Conservation (phyloP, 169 alveolate species). For the Cryptosporidium viatorum region DNA sequence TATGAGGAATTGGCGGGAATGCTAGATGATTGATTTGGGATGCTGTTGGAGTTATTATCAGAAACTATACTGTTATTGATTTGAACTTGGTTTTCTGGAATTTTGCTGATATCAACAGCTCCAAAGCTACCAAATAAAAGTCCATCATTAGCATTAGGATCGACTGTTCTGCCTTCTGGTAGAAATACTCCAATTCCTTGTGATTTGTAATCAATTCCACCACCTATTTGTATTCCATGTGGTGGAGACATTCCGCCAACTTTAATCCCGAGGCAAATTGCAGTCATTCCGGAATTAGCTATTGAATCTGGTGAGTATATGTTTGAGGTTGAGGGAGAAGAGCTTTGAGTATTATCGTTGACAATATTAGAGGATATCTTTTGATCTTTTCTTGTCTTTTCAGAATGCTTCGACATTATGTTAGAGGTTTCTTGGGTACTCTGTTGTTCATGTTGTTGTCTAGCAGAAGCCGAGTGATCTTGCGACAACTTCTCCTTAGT, state of each 20-base stretch:
- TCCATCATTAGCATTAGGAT: slow-evolving; percentile 68
- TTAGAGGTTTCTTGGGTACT: neutral
- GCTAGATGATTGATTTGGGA: neutral
- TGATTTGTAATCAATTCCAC: neutral
- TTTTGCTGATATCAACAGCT: slow-evolving; percentile 66
- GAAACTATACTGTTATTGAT: slow-evolving; percentile 26
- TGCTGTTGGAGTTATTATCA: neutral
- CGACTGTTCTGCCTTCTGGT: slow-evolving; percentile 75
- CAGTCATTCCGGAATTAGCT: slow-evolving; percentile 29
- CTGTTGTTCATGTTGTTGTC: neutral
- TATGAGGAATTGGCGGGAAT: neutral
- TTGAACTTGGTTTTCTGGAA: slow-evolving; percentile 33
- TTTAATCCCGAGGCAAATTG: slow-evolving; percentile 54
- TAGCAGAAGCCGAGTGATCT: neutral
- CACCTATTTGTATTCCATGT: slow-evolving; percentile 67
- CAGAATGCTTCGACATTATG: neutral
- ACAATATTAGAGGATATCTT: neutral
- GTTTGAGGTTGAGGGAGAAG: slow-evolving; percentile 18
- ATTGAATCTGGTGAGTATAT: neutral
- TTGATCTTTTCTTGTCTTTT: neutral
- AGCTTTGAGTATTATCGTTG: slow-evolving; percentile 2
- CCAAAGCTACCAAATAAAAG: slow-evolving; percentile 71
- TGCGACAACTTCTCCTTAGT: neutral
- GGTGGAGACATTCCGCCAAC: slow-evolving; percentile 62
- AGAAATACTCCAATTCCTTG: slow-evolving; percentile 51